Evolutionary conservation across 495 filamentous ascomycete species (phyloP), one percentile per base, ranked within the genome.

Genomic region (Hypomontagnella monticulosa): DNA sequence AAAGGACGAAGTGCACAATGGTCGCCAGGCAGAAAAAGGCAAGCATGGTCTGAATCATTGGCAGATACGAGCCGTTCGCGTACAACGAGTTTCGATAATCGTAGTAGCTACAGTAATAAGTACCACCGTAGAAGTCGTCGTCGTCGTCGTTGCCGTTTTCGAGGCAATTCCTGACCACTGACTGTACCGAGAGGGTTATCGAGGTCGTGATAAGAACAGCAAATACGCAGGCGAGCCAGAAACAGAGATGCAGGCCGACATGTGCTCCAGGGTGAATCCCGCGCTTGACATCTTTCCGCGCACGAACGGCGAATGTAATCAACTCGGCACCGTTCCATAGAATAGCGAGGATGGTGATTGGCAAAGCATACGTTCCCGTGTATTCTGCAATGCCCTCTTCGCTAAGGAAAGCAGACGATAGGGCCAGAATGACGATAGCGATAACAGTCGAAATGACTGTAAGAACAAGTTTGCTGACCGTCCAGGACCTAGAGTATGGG

Each of bases 1-100:
- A 81, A 4, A 83, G 72, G 36, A 75, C 50, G 61, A 83, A 78
- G 55, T 80, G 72, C 20, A 66, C 61, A 18, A 74, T 20, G 9
- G 50, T 36, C 14, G 51, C 38, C 1, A 71, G 11, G 18, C 51
- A 47, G 42, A 73, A 71, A n/a, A 73, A 33, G 9, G 69, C 68
- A 37, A 40, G 1, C 1, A 67, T 15, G 16, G 69, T 65, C 32
- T 56, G 61, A 19, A 71, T 10, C 40, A 52, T 49, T 0, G 71
- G 61, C 16, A 73, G 19, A 40, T 69, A 64, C 37, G 37, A 53
- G 33, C 30, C 37, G 43, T 63, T 50, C 27, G 43, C 23, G 18
- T 61, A 66, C 33, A 20, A 33, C 4, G 27, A 6, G 8, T 50
- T 15, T 9, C 18, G 16, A 20, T 53, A 14, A 3, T n/a, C 15